Evolutionary conservation across 176 grass and related monocot species (phyloP).

Genomic region (Ampelocalamus luodianensis): DNA sequence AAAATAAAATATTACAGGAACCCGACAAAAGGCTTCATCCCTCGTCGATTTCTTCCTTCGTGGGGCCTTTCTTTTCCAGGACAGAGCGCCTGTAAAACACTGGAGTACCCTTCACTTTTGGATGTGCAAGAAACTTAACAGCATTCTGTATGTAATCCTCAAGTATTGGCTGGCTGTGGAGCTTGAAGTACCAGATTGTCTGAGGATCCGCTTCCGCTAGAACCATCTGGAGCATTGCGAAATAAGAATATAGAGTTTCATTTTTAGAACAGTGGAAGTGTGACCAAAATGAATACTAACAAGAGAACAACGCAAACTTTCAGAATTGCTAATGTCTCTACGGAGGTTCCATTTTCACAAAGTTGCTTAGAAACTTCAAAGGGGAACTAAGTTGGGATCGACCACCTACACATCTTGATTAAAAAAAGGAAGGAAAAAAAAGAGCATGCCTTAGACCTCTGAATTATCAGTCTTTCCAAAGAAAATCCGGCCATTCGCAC

Average conservation of each 20-base stretch:
- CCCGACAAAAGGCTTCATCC: slow-evolving; percentile 85
- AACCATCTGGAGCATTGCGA: slow-evolving; percentile 32
- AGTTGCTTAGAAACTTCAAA: slow-evolving; percentile 24
- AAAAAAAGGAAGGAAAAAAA: background rate
- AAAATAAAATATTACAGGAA: slow-evolving; percentile 62
- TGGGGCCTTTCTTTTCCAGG: slow-evolving; percentile 86
- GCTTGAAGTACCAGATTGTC: slow-evolving; percentile 43
- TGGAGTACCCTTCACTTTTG: slow-evolving; percentile 78
- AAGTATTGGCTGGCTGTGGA: slow-evolving; percentile 46
- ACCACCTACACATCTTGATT: background rate
- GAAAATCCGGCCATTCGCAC: too few relatives aligned
- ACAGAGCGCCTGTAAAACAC: slow-evolving; percentile 74
- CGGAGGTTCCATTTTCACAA: background rate
- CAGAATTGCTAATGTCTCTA: background rate
- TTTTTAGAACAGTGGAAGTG: background rate
- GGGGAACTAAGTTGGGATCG: background rate
- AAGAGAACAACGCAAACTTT: background rate
- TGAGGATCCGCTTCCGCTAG: slow-evolving; percentile 29
- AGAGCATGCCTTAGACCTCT: background rate
- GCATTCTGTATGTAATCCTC: slow-evolving; percentile 93
- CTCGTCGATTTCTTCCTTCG: slow-evolving; percentile 82
- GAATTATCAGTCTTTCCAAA: background rate
- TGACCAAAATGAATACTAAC: background rate
- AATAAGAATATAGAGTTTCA: background rate
- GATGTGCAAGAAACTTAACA: slow-evolving; percentile 84